Percentiles rank a stretch among this genome's conserved stretches.
Conservation (phyloP, 441 rosid genomes). For the Daphne laureola region DNA sequence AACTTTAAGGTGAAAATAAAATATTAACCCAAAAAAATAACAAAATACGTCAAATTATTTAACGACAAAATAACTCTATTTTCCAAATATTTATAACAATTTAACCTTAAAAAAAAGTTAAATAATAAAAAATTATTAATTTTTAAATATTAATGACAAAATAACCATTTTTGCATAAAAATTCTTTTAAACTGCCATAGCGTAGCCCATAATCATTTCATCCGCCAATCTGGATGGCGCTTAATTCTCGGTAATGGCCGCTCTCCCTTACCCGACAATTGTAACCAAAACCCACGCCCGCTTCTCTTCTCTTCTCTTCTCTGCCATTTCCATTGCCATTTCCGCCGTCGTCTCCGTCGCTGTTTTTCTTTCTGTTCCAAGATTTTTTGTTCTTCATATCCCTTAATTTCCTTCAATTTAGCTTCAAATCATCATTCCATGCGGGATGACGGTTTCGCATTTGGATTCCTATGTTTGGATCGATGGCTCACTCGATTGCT, state of each 20-base stretch:
- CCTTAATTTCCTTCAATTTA: slow-evolving; percentile 2
- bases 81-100: no score
- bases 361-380: slow-evolving; percentile 3
- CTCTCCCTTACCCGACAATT: slow-evolving; percentile 24
- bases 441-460: no score
- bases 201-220: background rate
- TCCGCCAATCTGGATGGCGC: slow-evolving; percentile 27
- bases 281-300: slow-evolving; percentile 20
- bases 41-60: no score
- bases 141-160: no score
- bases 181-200: background rate
- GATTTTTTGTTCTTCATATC: background rate
- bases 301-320: slow-evolving; percentile 13
- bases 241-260: slow-evolving; percentile 39
- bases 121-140: no score
- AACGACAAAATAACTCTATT: no score
- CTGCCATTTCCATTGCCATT: slow-evolving; percentile 13
- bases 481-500: background rate
- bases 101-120: no score
- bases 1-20: no score
- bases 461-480: slow-evolving; percentile 2
- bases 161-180: no score
- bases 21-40: no score
- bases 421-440: background rate
- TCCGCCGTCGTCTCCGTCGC: background rate